phyloP scores from a whole-genome alignment of 805 yeast species.

The Candida xyloterini region DNA sequence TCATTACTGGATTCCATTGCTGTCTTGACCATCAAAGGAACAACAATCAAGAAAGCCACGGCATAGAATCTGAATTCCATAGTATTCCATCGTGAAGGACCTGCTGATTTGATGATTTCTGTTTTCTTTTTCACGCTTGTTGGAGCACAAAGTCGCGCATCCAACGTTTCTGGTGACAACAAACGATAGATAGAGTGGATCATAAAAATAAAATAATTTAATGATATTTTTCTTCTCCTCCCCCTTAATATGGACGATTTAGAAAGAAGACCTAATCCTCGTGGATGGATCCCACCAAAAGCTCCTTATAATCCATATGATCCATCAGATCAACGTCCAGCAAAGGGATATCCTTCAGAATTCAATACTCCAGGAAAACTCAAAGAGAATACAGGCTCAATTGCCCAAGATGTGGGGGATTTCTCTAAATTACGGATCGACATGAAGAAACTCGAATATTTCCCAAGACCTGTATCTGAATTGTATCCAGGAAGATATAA shows the following conservation, averaged over 20 bases:
- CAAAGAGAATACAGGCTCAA: slow-evolving; percentile 39
- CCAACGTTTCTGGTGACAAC: slow-evolving; percentile 51
- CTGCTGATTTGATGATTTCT: slow-evolving; percentile 31
- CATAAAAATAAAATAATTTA: slow-evolving; percentile 2
- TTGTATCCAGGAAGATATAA: slow-evolving; percentile 78
- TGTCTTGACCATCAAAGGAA: slow-evolving; percentile 79
- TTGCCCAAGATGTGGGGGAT: slow-evolving; percentile 68
- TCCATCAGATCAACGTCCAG: slow-evolving; percentile 70
- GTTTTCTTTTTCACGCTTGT: slow-evolving; percentile 33
- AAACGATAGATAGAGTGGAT: slow-evolving; percentile 27
- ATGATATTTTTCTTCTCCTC: neutral
- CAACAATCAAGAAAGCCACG: slow-evolving; percentile 58
- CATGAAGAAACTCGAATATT: slow-evolving; percentile 70
- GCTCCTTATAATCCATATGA: slow-evolving; percentile 89
- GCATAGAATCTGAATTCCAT: slow-evolving; percentile 71
- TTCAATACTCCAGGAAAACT: slow-evolving; percentile 62
- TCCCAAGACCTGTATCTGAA: slow-evolving; percentile 74
- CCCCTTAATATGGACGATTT: slow-evolving; percentile 18
- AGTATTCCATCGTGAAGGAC: slow-evolving; percentile 66
- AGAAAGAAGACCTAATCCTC: slow-evolving; percentile 69
- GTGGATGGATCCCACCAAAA: slow-evolving; percentile 75
- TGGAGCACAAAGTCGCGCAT: slow-evolving; percentile 46
- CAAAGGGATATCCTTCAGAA: slow-evolving; percentile 85
- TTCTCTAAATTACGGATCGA: slow-evolving; percentile 66
- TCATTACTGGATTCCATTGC: slow-evolving; percentile 80